phyloP scores from a whole-genome alignment of 768 basidiomycete species.

The Lentinula guzmanii region DNA sequence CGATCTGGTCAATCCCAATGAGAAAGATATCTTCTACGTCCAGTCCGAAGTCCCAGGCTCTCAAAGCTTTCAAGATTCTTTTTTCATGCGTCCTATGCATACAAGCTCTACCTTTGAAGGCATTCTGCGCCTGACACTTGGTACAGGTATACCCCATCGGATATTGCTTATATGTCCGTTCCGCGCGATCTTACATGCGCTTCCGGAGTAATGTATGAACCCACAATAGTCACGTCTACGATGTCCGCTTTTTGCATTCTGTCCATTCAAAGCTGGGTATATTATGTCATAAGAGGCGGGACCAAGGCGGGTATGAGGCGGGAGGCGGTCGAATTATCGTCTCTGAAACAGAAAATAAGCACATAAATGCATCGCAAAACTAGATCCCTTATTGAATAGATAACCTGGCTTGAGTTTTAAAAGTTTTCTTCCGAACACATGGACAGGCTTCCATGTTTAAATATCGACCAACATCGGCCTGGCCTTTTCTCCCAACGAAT shows the following conservation, averaged over 20 bases:
- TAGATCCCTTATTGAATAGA: too few relatives aligned
- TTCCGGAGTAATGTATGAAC: neutral
- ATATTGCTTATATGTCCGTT: neutral
- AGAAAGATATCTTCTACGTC: neutral
- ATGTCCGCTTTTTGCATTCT: neutral
- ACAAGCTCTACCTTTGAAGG: neutral
- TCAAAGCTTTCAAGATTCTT: neutral
- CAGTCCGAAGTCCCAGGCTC: conserved; percentile 4
- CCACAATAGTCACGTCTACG: neutral
- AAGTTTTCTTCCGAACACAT: too few relatives aligned
- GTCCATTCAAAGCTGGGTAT: too few relatives aligned
- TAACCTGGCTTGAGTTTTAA: too few relatives aligned
- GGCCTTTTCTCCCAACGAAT: neutral
- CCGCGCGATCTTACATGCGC: neutral
- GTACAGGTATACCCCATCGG: neutral
- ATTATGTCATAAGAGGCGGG: too few relatives aligned
- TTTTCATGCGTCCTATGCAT: neutral
- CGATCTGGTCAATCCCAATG: neutral
- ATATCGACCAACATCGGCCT: too few relatives aligned
- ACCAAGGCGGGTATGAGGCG: too few relatives aligned
- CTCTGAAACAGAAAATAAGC: too few relatives aligned
- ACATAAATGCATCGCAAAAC: too few relatives aligned
- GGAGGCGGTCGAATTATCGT: too few relatives aligned
- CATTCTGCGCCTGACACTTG: neutral
- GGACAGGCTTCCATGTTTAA: too few relatives aligned